These are phyloP conservation scores for Avena eriantha DNA, from an alignment of 176 grass and related monocot species.

Conservation along the genomic window DNA sequence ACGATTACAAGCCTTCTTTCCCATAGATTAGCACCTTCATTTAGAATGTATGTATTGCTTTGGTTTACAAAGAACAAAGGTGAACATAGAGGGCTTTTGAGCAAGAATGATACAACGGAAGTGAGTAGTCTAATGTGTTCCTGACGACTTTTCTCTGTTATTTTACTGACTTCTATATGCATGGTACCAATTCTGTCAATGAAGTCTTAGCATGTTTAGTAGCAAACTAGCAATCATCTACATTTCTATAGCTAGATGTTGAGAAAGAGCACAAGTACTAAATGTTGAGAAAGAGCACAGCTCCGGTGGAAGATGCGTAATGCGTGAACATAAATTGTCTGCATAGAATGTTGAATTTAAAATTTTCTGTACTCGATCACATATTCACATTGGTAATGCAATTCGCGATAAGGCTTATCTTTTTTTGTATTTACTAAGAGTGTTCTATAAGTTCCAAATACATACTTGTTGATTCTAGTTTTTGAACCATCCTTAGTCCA, in stretches of 20 bases:
- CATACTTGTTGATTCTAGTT: background rate
- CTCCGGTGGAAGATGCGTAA: background rate
- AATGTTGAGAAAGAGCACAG: background rate
- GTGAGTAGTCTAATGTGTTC: no score
- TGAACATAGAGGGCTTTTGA: no score
- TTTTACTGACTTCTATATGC: background rate
- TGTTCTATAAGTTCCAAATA: background rate
- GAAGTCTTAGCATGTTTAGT: background rate
- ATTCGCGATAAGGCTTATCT: background rate
- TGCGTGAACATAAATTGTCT: background rate
- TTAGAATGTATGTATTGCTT: no score
- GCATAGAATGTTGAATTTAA: background rate
- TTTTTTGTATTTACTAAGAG: background rate
- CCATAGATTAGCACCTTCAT: no score
- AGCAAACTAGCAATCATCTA: background rate
- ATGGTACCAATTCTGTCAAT: background rate
- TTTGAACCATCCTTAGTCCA: background rate
- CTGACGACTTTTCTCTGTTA: no score
- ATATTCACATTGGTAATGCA: background rate
- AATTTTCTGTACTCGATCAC: background rate
- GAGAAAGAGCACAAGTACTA: no score
- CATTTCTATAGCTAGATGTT: background rate
- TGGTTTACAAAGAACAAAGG: no score
- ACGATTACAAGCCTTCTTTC: background rate
- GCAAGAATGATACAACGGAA: no score